Conservation (phyloP, 345 rosid species). For the Mallotus nudiflorus region DNA sequence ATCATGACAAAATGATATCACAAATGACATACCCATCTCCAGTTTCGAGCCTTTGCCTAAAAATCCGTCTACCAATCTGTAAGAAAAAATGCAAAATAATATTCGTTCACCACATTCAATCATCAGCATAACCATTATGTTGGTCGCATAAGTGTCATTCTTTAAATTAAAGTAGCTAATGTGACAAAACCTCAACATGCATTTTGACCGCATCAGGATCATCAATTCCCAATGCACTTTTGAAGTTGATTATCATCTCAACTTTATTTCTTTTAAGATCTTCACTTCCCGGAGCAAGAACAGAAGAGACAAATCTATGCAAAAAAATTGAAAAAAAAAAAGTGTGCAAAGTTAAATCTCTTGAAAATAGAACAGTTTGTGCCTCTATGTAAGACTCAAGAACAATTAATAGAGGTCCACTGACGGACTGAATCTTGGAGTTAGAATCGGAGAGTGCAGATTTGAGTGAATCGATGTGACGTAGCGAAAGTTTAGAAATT, state of each 20-base stretch:
- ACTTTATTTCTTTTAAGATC: slow-evolving; percentile 90
- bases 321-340: no score
- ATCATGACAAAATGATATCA: slow-evolving; percentile 1
- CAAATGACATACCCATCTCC: slow-evolving; percentile 78
- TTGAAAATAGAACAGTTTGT: slow-evolving; percentile 10
- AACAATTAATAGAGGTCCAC: no score
- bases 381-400: no score
- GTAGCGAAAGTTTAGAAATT: no score
- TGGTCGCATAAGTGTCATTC: no score
- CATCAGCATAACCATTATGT: slow-evolving; percentile 1
- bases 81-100: slow-evolving; percentile 16
- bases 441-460: no score
- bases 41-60: slow-evolving; percentile 97
- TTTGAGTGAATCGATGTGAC: no score
- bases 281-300: slow-evolving; percentile 67
- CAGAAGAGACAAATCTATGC: slow-evolving; percentile 72
- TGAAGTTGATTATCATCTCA: slow-evolving; percentile 66
- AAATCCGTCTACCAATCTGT: slow-evolving; percentile 86
- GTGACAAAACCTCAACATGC: slow-evolving; percentile 86
- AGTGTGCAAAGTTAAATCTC: not conserved
- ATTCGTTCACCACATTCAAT: slow-evolving; percentile 1
- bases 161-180: not conserved
- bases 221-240: slow-evolving; percentile 83
- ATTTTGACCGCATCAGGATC: slow-evolving; percentile 94
- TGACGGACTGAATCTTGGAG: no score